A percentile compares a stretch with the other conserved stretches of the same genome.
Evolutionary conservation across 2,329 filamentous ascomycete species (phyloP).

Genomic region (Claviceps sp.): DNA sequence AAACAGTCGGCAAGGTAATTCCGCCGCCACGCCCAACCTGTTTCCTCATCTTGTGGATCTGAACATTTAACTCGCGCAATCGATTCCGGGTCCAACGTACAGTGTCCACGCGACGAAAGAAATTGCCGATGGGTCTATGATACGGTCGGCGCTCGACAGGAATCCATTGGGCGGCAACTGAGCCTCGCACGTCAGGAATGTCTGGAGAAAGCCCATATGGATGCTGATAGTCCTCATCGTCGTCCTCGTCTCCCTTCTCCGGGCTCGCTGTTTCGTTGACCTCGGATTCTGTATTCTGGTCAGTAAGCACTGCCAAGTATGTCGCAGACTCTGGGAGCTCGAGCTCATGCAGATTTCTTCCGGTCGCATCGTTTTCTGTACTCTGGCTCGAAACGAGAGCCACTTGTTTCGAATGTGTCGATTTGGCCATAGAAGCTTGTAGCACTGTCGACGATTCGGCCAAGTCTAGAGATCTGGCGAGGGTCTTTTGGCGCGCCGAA

Average conservation of each 20-base stretch:
- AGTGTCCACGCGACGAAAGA: constrained; percentile 84
- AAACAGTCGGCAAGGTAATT: constrained; percentile 61
- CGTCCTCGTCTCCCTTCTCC: constrained; percentile 9
- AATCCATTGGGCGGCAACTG: constrained; percentile 61
- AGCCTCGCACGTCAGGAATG: constrained; percentile 28
- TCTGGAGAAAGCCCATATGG: constrained; percentile 21
- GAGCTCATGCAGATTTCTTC: constrained; percentile 3
- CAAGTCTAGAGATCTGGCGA: constrained; percentile 1
- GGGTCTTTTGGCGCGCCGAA: constrained; percentile 44
- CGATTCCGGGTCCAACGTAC: constrained; percentile 71
- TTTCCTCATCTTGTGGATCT: constrained; percentile 51
- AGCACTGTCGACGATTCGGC: background rate
- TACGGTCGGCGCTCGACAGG: constrained; percentile 60
- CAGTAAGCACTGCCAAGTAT: background rate
- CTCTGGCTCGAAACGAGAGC: constrained; percentile 1
- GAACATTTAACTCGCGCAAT: constrained; percentile 24
- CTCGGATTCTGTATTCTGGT: background rate
- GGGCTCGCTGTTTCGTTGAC: background rate
- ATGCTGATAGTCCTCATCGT: constrained; percentile 20
- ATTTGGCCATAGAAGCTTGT: background rate
- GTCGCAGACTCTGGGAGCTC: constrained; percentile 5
- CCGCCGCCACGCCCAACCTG: constrained; percentile 60
- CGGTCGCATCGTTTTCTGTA: background rate
- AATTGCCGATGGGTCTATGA: constrained; percentile 51
- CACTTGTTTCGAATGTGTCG: constrained; percentile 3